Base-by-base conservation (phyloP, 306 rosid genomes). In the Quercus mongolica region DNA sequence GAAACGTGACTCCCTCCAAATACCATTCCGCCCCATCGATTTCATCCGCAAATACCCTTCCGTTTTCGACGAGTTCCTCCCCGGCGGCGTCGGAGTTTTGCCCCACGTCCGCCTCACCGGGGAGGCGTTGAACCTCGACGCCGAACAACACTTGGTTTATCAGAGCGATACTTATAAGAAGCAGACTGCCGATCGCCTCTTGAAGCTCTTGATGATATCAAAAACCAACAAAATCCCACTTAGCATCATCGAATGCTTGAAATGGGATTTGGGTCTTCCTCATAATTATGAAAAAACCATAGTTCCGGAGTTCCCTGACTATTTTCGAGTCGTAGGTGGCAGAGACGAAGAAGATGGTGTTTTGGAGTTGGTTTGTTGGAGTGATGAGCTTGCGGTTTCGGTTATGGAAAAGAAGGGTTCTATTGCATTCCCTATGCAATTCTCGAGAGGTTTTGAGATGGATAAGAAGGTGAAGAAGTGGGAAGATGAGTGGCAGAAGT, bases 331-430 rank as follows among this genome's bases (percentile, higher is more conserved):
- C 7, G 85, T 70, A 0, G 87, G 77, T 18, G 52, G 23, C 18
- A 69, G 79, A 80, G 69, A 78, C 65, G 33, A 52, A 63, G 31
- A 33, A 59, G 28, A 62, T 62, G 33, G 75, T 13, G 85, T 55
- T 79, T 77, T 94, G 85, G 98, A 94, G 81, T 65, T 94, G 57
- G 98, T 94, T 71, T 94, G 97, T 76, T 94, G 98, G 98, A 88
- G 80, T 75, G 72, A 78, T 13, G 91, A 91, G 33, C 69, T 87
- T 38, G 92, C 97, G 0, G 87, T 83, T 73, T 84, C 98, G 14
- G 85, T 79, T 33, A 41, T 92, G 78, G 87, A 94, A 86, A 88
- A 84, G 74, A 84, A 72, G 78, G 72, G 56, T 52, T 82, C 82
- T 3, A 26, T 80, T 28, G 83, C 38, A 21, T 92, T 92, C 72